A percentile compares a stretch with the other conserved stretches of the same genome.
Conservation (phyloP, 768 basidiomycete genomes). For the Trametes punicea region DNA sequence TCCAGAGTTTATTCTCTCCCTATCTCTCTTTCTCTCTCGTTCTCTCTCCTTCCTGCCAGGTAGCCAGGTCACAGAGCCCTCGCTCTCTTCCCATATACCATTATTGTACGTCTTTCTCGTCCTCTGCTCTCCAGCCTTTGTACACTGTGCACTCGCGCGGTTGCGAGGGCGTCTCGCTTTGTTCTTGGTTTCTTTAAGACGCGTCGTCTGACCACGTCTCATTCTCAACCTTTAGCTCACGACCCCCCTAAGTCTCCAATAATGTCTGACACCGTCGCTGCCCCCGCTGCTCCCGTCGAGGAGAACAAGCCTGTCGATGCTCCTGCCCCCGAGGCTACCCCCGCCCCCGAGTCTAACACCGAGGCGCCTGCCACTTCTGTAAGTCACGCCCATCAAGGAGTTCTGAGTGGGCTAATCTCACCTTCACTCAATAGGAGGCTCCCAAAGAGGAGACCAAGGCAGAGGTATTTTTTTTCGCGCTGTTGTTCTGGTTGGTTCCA, state of each 20-base stretch:
- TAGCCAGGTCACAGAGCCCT: constrained; percentile 42
- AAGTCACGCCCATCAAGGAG: constrained; percentile 20
- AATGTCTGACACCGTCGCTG: constrained; percentile 78
- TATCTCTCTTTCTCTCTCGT: constrained; percentile 35
- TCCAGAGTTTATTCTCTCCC: constrained; percentile 26
- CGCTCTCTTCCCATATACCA: constrained; percentile 55
- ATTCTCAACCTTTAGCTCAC: constrained; percentile 42
- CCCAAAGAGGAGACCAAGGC: constrained; percentile 40
- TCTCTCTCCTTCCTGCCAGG: constrained; percentile 28
- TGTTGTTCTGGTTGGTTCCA: background rate
- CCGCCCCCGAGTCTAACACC: constrained; percentile 38
- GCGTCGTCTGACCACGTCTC: constrained; percentile 22
- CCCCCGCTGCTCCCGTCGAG: constrained; percentile 46
- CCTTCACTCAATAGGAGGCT: constrained; percentile 31
- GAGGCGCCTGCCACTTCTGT: constrained; percentile 34
- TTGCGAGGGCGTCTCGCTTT: constrained; percentile 9
- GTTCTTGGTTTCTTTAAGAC: constrained; percentile 3
- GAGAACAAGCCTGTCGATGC: constrained; percentile 51
- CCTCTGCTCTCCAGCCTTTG: constrained; percentile 7
- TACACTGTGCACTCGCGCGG: background rate
- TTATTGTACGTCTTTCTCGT: constrained; percentile 40
- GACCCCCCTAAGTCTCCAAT: constrained; percentile 48
- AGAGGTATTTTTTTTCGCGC: constrained; percentile 32
- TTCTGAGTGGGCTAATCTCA: background rate
- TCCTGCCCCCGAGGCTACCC: constrained; percentile 33